Evolutionary conservation across 495 filamentous ascomycete genomes (phyloP).

Genomic region (Wilcoxina mikolae): DNA sequence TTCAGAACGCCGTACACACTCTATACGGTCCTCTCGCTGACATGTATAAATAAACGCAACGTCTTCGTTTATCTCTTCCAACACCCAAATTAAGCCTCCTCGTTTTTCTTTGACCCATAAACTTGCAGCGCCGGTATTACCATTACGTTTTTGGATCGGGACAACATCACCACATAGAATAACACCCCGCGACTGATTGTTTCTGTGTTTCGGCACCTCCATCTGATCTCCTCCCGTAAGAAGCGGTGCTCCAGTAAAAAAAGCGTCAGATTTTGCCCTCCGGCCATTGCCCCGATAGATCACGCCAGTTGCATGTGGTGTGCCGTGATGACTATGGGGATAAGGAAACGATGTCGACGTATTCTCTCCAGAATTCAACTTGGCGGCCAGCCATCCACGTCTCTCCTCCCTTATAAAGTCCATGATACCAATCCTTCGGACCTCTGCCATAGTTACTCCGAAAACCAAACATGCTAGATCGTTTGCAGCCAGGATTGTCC

Average conservation of each 20-base stretch:
- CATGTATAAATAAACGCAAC: slow-evolving; percentile 46
- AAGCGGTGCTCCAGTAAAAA: slow-evolving; percentile 25
- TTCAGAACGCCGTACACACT: slow-evolving; percentile 11
- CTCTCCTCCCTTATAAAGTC: slow-evolving; percentile 85
- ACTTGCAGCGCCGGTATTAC: slow-evolving; percentile 76
- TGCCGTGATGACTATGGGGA: slow-evolving; percentile 33
- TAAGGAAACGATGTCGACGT: slow-evolving; percentile 31
- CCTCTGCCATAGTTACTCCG: slow-evolving; percentile 84
- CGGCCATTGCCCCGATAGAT: slow-evolving; percentile 22
- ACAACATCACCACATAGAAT: slow-evolving; percentile 93
- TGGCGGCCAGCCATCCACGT: slow-evolving; percentile 76
- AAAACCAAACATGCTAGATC: slow-evolving; percentile 93
- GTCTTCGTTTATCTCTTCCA: slow-evolving; percentile 95
- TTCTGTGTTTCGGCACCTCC: slow-evolving; percentile 31
- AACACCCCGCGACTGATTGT: slow-evolving; percentile 72
- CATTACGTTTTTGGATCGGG: slow-evolving; percentile 89
- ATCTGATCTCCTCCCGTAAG: not conserved
- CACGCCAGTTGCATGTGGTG: slow-evolving; percentile 16
- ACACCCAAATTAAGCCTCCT: slow-evolving; percentile 86
- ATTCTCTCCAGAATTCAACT: slow-evolving; percentile 43
- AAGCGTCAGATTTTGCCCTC: slow-evolving; percentile 30
- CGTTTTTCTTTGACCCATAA: slow-evolving; percentile 97
- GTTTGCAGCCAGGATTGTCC: slow-evolving; percentile 94
- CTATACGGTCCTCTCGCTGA: slow-evolving; percentile 1
- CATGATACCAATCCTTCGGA: slow-evolving; percentile 84